phyloP scores from a whole-genome alignment of 2,329 filamentous ascomycete genomes.

The Fusarium sp. region DNA sequence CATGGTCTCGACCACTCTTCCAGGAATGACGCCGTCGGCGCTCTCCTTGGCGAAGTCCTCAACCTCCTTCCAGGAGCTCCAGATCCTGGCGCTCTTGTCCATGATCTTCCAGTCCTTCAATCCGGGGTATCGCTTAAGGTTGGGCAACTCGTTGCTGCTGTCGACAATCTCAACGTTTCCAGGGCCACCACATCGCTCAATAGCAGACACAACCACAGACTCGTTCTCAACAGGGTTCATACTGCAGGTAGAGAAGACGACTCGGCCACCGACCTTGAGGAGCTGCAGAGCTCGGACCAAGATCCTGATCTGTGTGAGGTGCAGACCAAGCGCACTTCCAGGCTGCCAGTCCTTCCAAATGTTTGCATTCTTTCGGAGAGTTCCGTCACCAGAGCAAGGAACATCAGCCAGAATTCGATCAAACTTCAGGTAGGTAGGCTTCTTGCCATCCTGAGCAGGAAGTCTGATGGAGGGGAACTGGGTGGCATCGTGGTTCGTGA shows the following conservation, averaged over 20 bases:
- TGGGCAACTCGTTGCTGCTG: constrained; percentile 82
- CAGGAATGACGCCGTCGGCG: constrained; percentile 68
- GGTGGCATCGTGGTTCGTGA: constrained; percentile 98
- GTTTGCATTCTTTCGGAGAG: constrained; percentile 90
- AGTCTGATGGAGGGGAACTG: constrained; percentile 94
- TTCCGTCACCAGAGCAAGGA: constrained; percentile 96
- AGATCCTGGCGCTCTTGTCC: constrained; percentile 85
- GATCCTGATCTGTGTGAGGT: constrained; percentile 90
- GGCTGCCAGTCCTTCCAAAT: constrained; percentile 97
- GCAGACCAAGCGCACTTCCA: constrained; percentile 87
- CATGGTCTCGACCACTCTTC: constrained; percentile 83
- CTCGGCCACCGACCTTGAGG: constrained; percentile 93
- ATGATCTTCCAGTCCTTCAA: constrained; percentile 90
- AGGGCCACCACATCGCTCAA: constrained; percentile 88
- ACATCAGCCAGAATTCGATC: constrained; percentile 97
- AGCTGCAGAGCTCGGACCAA: constrained; percentile 93
- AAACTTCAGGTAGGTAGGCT: constrained; percentile 88
- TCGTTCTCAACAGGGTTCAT: constrained; percentile 99
- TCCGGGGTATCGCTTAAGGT: constrained; percentile 82
- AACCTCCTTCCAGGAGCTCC: constrained; percentile 87
- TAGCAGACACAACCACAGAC: constrained; percentile 88
- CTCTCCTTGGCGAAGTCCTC: constrained; percentile 76
- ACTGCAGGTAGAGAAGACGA: constrained; percentile 98
- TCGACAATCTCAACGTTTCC: constrained; percentile 88
- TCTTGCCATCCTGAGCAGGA: constrained; percentile 69